Evolutionary conservation across 2,329 filamentous ascomycete species (phyloP).

Genomic region (Colletotrichum liaoningense): DNA sequence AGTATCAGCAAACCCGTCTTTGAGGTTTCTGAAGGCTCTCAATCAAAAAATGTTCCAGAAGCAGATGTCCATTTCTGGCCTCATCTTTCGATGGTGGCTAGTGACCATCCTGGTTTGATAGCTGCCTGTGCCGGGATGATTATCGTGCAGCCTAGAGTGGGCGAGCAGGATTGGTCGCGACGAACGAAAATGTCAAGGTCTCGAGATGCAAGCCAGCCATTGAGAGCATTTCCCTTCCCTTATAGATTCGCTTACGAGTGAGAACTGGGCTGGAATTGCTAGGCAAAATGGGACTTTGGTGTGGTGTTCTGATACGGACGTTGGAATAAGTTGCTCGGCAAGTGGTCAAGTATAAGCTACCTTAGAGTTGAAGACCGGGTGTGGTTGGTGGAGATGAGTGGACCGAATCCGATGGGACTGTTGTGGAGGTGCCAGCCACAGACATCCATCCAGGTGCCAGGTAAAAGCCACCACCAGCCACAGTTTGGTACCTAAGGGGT

Average conservation of each 20-base stretch:
- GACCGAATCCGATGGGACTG: not conserved
- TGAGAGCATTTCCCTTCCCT: not conserved
- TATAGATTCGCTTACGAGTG: not conserved
- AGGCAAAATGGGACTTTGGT: constrained; percentile 16
- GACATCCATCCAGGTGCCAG: not conserved
- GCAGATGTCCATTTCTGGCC: not conserved
- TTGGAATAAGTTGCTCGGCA: constrained; percentile 4
- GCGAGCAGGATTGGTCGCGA: not conserved
- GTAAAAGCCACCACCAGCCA: not conserved
- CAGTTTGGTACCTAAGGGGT: not conserved
- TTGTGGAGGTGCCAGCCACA: constrained; percentile 2
- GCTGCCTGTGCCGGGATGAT: constrained; percentile 6
- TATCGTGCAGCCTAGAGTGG: constrained; percentile 4
- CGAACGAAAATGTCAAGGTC: not conserved
- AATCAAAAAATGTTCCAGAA: not conserved
- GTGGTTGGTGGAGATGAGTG: not conserved
- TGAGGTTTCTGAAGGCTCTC: not conserved
- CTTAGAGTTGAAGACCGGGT: not conserved
- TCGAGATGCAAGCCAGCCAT: not conserved
- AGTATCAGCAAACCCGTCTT: not conserved
- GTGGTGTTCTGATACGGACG: not conserved
- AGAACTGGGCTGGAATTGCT: not conserved
- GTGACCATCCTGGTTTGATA: not conserved
- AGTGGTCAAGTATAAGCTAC: not conserved
- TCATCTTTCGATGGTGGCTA: not conserved